Conservation (phyloP, 2,329 filamentous ascomycete species). For the Ceratocystis smalleyi region DNA sequence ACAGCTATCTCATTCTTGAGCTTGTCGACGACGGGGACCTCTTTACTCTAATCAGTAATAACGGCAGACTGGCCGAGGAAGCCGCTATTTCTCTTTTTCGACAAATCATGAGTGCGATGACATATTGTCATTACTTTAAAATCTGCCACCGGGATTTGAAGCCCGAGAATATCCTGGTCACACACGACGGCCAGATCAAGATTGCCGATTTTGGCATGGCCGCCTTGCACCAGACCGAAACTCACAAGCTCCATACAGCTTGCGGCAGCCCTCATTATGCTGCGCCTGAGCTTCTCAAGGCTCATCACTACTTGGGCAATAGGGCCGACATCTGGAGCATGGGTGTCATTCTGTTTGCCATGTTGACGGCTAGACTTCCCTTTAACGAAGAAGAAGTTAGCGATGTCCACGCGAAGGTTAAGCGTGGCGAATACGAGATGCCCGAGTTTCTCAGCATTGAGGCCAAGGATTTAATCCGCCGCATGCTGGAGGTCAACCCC, state of each 20-base stretch:
- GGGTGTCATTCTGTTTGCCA: slow-evolving; percentile 76
- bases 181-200: slow-evolving; percentile 62
- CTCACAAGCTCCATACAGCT: slow-evolving; percentile 67
- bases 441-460: slow-evolving; percentile 48
- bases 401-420: slow-evolving; percentile 46
- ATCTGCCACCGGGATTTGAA: slow-evolving; percentile 95
- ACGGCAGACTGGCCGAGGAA: slow-evolving; percentile 60
- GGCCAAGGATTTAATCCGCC: slow-evolving; percentile 60
- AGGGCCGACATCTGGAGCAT: slow-evolving; percentile 90
- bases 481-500: slow-evolving; percentile 67
- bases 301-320: slow-evolving; percentile 63
- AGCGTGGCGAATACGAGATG: slow-evolving; percentile 45
- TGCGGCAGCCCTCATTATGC: slow-evolving; percentile 96
- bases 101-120: slow-evolving; percentile 80
- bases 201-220: slow-evolving; percentile 98
- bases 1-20: slow-evolving; percentile 84
- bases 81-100: slow-evolving; percentile 75
- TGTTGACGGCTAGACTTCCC: slow-evolving; percentile 69
- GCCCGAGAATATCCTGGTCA: slow-evolving; percentile 89
- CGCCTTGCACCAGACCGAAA: slow-evolving; percentile 65
- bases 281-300: slow-evolving; percentile 75
- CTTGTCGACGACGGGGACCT: slow-evolving; percentile 68
- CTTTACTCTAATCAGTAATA: slow-evolving; percentile 67
- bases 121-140: slow-evolving; percentile 85
- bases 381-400: slow-evolving; percentile 56